Evolutionary conservation across 257 asterid genomes (phyloP).

Genomic region (Leptodermis oblonga): DNA sequence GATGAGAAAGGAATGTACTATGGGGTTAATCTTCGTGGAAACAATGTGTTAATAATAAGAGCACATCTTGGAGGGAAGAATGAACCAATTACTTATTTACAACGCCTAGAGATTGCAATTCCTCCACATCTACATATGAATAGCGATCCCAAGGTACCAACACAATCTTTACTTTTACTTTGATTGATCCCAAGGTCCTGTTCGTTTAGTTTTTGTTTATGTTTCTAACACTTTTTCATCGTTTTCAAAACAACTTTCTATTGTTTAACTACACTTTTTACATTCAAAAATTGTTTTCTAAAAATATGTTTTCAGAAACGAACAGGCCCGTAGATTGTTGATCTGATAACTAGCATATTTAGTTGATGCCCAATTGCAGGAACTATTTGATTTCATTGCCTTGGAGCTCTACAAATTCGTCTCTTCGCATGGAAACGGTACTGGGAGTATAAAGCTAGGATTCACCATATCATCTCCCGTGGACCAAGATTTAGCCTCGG

Average conservation of each 20-base stretch:
- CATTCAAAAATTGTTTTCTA: too few relatives aligned
- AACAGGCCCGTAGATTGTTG: background rate
- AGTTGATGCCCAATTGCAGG: constrained; percentile 33
- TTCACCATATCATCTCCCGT: constrained; percentile 53
- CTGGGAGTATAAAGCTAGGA: constrained; percentile 44
- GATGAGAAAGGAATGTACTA: constrained; percentile 59
- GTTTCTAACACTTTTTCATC: too few relatives aligned
- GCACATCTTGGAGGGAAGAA: constrained; percentile 60
- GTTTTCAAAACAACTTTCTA: too few relatives aligned
- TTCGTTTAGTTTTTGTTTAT: too few relatives aligned
- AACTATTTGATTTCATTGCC: constrained; percentile 51
- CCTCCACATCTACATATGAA: constrained; percentile 34
- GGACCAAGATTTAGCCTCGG: constrained; percentile 36
- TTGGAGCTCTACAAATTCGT: constrained; percentile 59
- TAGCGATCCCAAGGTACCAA: constrained; percentile 39
- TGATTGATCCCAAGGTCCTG: too few relatives aligned
- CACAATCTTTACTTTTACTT: background rate
- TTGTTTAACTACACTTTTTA: too few relatives aligned
- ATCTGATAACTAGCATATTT: background rate
- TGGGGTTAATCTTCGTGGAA: constrained; percentile 68
- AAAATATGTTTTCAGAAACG: too few relatives aligned
- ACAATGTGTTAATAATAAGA: constrained; percentile 42
- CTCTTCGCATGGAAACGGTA: constrained; percentile 27
- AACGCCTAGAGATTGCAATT: constrained; percentile 43
- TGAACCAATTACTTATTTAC: constrained; percentile 45